Conservation (phyloP, 148 eudicot species). For the Gaultheria prostrata region DNA sequence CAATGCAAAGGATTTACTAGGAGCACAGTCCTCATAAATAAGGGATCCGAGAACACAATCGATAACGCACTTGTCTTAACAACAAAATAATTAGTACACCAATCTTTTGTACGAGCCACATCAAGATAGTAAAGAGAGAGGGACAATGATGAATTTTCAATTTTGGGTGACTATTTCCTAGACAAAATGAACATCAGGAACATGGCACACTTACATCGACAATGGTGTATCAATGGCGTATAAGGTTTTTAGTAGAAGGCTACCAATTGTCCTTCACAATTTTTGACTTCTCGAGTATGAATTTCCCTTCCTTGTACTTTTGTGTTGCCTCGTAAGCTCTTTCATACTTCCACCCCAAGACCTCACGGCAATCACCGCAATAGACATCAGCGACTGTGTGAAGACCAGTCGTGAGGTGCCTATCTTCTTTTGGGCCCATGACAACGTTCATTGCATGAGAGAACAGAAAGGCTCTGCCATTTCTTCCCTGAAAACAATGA, state of each 20-base stretch:
- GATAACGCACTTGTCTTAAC: not conserved
- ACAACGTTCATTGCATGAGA: constrained; percentile 35
- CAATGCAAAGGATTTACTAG: not conserved
- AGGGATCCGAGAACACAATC: not conserved
- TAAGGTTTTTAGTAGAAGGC: not conserved
- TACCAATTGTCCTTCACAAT: constrained; percentile 27
- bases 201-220: not conserved
- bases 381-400: constrained; percentile 39
- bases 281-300: constrained; percentile 32
- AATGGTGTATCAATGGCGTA: not conserved
- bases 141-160: constrained; percentile 5
- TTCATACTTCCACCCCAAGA: constrained; percentile 37
- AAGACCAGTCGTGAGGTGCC: constrained; percentile 33
- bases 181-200: constrained; percentile 13
- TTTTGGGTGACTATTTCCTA: not conserved
- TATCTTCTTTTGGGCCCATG: constrained; percentile 30
- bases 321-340: constrained; percentile 29
- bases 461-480: constrained; percentile 36
- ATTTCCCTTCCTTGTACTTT: constrained; percentile 37
- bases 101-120: not conserved
- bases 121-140: not conserved
- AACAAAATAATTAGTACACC: not conserved
- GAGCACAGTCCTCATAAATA: not conserved
- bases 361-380: constrained; percentile 32
- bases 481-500: constrained; percentile 22